These are phyloP conservation scores for Fusarium sp. DNA, from an alignment of 2,329 filamentous ascomycete genomes.

Conservation along the genomic window DNA sequence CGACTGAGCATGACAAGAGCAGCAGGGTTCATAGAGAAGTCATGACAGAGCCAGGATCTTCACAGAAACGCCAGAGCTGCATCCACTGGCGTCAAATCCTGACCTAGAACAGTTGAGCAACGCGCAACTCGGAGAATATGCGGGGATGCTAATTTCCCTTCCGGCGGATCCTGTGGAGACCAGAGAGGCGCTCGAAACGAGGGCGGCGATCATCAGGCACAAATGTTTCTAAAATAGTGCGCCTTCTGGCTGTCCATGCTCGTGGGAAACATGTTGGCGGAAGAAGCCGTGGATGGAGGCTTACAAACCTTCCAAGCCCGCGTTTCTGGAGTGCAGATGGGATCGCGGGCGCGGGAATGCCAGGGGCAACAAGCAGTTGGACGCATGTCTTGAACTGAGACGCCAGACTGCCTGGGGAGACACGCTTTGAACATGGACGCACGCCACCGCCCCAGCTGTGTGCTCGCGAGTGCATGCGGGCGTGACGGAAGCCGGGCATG, in stretches of 20 bases:
- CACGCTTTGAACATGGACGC: slow-evolving; percentile 5
- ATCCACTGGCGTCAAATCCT: background rate
- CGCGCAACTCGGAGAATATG: slow-evolving; percentile 1
- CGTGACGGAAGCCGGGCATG: background rate
- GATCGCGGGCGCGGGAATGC: background rate
- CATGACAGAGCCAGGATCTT: background rate
- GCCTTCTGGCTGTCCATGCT: background rate
- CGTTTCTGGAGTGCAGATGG: slow-evolving; percentile 3
- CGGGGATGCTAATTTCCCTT: slow-evolving; percentile 8
- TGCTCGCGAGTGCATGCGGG: background rate
- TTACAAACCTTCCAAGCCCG: background rate
- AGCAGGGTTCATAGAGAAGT: background rate
- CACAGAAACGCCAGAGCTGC: background rate
- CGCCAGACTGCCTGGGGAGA: slow-evolving; percentile 12
- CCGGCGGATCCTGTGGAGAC: slow-evolving; percentile 2
- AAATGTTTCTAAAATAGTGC: slow-evolving; percentile 3
- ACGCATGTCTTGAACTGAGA: slow-evolving; percentile 34
- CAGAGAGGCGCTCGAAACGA: background rate
- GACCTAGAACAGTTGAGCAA: background rate
- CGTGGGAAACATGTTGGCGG: background rate
- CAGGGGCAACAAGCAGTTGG: slow-evolving; percentile 1
- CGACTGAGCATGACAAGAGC: background rate
- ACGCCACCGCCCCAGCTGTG: slow-evolving; percentile 2
- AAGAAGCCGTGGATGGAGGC: slow-evolving; percentile 1
- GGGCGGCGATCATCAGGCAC: slow-evolving; percentile 3